phyloP scores from a whole-genome alignment of 2,329 filamentous ascomycete species.

The Alternaria infectoria region DNA sequence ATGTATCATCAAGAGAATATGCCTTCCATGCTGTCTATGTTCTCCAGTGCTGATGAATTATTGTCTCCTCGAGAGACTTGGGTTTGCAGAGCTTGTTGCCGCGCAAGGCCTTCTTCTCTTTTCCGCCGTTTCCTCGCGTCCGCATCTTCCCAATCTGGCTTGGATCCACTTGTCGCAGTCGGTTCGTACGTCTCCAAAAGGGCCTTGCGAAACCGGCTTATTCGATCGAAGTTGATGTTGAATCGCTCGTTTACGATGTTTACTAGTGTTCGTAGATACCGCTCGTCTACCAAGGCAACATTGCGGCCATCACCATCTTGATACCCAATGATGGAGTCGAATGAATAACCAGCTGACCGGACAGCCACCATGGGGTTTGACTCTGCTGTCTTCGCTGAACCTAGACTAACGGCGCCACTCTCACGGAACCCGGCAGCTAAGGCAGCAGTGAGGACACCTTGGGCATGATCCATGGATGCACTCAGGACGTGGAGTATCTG shows the following conservation, averaged over 20 bases:
- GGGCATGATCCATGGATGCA: slow-evolving; percentile 75
- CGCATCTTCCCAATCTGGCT: slow-evolving; percentile 51
- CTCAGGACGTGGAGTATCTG: slow-evolving; percentile 90
- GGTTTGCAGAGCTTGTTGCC: slow-evolving; percentile 50
- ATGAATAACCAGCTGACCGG: slow-evolving; percentile 78
- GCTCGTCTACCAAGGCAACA: slow-evolving; percentile 63
- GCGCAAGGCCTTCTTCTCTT: slow-evolving; percentile 56
- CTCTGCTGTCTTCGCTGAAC: slow-evolving; percentile 44
- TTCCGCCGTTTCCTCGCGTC: slow-evolving; percentile 48
- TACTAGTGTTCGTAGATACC: slow-evolving; percentile 72
- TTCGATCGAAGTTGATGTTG: slow-evolving; percentile 70
- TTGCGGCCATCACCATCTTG: slow-evolving; percentile 47
- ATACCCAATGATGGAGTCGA: slow-evolving; percentile 80
- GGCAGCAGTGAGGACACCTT: slow-evolving; percentile 76
- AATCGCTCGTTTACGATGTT: slow-evolving; percentile 78
- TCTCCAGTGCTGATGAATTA: not conserved
- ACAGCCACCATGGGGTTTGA: slow-evolving; percentile 80
- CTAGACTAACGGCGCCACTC: slow-evolving; percentile 78
- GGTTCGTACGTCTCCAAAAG: slow-evolving; percentile 48
- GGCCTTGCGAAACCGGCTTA: slow-evolving; percentile 66
- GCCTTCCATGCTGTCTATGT: not conserved
- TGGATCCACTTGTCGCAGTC: not conserved
- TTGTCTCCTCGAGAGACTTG: not conserved
- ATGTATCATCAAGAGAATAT: slow-evolving; percentile 2
- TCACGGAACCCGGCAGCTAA: slow-evolving; percentile 87